Evolutionary conservation across 495 filamentous ascomycete genomes (phyloP).

Genomic region (Aspergillus taichungensis): DNA sequence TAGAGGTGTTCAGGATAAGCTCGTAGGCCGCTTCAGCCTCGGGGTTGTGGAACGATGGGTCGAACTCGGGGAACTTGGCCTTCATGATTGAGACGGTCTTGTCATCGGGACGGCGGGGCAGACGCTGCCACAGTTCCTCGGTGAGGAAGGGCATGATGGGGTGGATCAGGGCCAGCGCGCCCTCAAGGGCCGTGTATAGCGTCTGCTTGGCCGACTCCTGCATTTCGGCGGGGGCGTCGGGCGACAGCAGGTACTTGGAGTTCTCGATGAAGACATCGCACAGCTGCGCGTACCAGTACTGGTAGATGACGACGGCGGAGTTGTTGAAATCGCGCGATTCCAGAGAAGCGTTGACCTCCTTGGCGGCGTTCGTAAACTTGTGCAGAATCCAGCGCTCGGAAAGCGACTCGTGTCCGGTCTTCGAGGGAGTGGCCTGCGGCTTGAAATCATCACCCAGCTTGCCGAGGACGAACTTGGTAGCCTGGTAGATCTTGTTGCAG

Average conservation of each 20-base stretch:
- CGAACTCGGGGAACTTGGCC: slow-evolving; percentile 54
- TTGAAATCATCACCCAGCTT: slow-evolving; percentile 64
- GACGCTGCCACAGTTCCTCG: slow-evolving; percentile 71
- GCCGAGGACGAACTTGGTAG: slow-evolving; percentile 77
- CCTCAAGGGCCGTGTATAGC: slow-evolving; percentile 62
- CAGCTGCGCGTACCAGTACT: slow-evolving; percentile 60
- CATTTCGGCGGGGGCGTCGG: slow-evolving; percentile 46
- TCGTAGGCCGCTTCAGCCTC: slow-evolving; percentile 56
- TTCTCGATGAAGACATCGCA: slow-evolving; percentile 70
- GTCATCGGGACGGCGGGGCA: slow-evolving; percentile 56
- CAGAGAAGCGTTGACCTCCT: slow-evolving; percentile 62
- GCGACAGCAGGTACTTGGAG: slow-evolving; percentile 62
- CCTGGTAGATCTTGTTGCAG: slow-evolving; percentile 90
- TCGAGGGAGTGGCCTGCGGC: slow-evolving; percentile 44
- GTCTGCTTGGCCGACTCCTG: slow-evolving; percentile 53
- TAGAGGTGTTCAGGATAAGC: slow-evolving; percentile 51
- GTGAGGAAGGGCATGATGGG: slow-evolving; percentile 77
- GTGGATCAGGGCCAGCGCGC: slow-evolving; percentile 57
- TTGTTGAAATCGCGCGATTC: slow-evolving; percentile 63
- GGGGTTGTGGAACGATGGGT: slow-evolving; percentile 46
- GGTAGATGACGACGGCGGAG: slow-evolving; percentile 53
- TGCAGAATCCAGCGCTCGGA: slow-evolving; percentile 82
- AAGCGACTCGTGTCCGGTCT: slow-evolving; percentile 59
- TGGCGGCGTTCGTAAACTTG: slow-evolving; percentile 65
- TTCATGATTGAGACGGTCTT: slow-evolving; percentile 58